These are phyloP conservation scores for Parsonsia alboflavescens DNA, from an alignment of 257 asterid genomes.

Conservation along the genomic window DNA sequence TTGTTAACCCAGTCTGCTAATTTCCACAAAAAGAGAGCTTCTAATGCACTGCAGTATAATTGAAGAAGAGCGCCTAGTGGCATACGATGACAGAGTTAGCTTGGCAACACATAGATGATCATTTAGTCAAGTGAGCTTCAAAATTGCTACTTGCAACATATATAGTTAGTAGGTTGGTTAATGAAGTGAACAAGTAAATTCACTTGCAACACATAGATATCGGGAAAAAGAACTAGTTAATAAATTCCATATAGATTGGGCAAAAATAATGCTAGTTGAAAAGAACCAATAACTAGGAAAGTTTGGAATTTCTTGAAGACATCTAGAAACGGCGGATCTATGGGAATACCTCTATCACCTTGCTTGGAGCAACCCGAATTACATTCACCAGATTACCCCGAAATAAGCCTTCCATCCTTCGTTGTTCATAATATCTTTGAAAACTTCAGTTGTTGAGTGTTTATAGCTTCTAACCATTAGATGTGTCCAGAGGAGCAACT, in stretches of 20 bases:
- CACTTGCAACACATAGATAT: not conserved
- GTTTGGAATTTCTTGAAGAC: not conserved
- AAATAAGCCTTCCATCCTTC: constrained; percentile 54
- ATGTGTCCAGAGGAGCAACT: constrained; percentile 52
- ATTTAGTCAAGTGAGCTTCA: too few relatives aligned
- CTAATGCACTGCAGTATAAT: not conserved
- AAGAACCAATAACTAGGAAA: not conserved
- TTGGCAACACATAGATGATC: not conserved
- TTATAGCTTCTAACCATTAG: constrained; percentile 49
- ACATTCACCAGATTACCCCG: constrained; percentile 52
- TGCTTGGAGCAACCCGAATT: constrained; percentile 52
- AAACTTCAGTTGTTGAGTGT: constrained; percentile 36
- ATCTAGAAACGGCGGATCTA: not conserved
- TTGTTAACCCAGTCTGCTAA: not conserved
- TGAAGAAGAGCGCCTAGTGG: not conserved
- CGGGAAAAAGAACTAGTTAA: not conserved
- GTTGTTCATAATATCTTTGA: constrained; percentile 32
- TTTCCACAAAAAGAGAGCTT: not conserved
- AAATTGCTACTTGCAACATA: not conserved
- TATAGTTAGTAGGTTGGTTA: not conserved
- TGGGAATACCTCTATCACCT: constrained; percentile 45
- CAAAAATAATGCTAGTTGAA: not conserved
- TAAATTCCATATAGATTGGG: not conserved
- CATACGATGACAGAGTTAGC: not conserved
- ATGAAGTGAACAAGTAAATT: not conserved